These are phyloP conservation scores for Cruciata laevipes DNA, from an alignment of 257 asterid genomes.

Conservation along the genomic window DNA sequence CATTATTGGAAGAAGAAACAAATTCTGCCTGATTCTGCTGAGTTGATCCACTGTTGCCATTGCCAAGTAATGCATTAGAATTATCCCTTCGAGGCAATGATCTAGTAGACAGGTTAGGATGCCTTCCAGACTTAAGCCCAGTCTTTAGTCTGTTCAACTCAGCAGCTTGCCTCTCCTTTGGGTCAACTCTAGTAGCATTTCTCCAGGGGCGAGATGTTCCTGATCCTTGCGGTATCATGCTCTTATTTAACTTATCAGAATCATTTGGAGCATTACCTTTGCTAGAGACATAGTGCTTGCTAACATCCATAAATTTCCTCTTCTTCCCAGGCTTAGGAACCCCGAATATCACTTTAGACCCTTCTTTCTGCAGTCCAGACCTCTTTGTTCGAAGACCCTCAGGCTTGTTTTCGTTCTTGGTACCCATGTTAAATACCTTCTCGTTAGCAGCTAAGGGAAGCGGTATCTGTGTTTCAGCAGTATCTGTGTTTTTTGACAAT, in stretches of 20 bases:
- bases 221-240: constrained; percentile 51
- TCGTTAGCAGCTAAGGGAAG: constrained; percentile 58
- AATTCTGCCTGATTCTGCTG: constrained; percentile 31
- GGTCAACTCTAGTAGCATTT: constrained; percentile 43
- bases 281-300: constrained; percentile 73
- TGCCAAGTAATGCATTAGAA: constrained; percentile 26
- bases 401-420: constrained; percentile 44
- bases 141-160: constrained; percentile 37
- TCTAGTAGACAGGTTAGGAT: constrained; percentile 52
- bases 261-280: constrained; percentile 42
- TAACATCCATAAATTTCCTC: constrained; percentile 91
- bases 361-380: constrained; percentile 71
- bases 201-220: constrained; percentile 42
- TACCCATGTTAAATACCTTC: constrained; percentile 54
- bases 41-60: constrained; percentile 44
- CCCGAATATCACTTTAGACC: constrained; percentile 74
- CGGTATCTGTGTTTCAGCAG: constrained; percentile 32
- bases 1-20: constrained; percentile 37
- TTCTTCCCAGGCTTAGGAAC: constrained; percentile 93
- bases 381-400: constrained; percentile 49
- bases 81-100: constrained; percentile 46
- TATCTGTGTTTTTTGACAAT: constrained; percentile 32
- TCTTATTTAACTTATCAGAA: constrained; percentile 49
- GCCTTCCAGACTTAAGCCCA: constrained; percentile 53
- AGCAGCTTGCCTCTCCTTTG: constrained; percentile 55